These are phyloP conservation scores for Coffea eugenioides DNA, from an alignment of 257 asterid genomes.

Conservation along the genomic window DNA sequence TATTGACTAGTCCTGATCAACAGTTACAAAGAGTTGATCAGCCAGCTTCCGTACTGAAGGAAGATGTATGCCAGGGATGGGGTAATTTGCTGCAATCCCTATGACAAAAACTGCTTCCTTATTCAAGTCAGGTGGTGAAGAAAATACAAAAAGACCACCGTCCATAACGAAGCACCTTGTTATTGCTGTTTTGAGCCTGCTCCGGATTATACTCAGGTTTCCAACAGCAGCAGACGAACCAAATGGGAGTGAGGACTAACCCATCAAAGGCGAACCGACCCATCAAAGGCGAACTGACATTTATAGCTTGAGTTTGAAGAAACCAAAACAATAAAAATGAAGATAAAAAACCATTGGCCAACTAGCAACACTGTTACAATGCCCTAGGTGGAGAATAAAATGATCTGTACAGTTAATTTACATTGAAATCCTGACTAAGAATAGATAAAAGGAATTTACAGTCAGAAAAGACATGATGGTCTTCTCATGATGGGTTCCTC, in stretches of 20 bases:
- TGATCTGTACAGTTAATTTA: constrained; percentile 18
- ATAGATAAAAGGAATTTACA: neutral
- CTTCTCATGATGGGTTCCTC: constrained; percentile 58
- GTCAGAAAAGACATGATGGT: neutral
- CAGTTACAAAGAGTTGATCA: neutral
- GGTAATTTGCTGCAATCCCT: neutral
- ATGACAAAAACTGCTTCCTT: neutral
- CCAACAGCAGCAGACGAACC: neutral
- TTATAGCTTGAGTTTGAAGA: too few species aligned
- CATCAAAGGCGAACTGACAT: too few species aligned
- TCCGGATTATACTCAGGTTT: neutral
- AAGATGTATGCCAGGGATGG: neutral
- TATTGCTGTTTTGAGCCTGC: neutral
- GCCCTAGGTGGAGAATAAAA: neutral
- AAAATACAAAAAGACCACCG: neutral
- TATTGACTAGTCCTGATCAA: neutral
- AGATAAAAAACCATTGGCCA: neutral
- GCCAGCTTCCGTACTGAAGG: neutral
- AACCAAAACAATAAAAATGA: neutral
- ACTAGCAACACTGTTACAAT: neutral
- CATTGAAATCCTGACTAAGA: neutral
- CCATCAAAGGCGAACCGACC: neutral
- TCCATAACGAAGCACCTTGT: neutral
- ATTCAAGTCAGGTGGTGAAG: neutral
- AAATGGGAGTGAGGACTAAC: neutral